Percentiles rank a stretch among this genome's conserved stretches.
phyloP scores from a whole-genome alignment of 371 early-diverging fungal species.

The Zopfochytrium polystomum region DNA sequence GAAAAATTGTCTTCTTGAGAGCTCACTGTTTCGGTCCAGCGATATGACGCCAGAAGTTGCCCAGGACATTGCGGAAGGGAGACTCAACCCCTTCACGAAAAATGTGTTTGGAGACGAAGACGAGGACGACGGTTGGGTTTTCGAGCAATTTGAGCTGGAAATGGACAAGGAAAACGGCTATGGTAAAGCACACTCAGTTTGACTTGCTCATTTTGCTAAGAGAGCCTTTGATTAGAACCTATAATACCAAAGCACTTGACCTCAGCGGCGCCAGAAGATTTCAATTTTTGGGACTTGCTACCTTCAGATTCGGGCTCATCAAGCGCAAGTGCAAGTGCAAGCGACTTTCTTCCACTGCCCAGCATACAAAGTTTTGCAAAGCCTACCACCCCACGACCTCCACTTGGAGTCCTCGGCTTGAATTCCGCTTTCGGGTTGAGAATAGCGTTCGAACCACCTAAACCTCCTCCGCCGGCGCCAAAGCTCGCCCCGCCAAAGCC shows the following conservation, averaged over 20 bases:
- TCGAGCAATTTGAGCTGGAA: neutral
- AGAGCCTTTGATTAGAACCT: no score
- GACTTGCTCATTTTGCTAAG: neutral
- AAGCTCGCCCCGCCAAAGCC: no score
- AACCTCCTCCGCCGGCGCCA: neutral
- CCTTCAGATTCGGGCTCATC: no score
- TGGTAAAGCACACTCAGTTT: neutral
- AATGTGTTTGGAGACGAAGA: slow-evolving; percentile 1
- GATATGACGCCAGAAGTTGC: slow-evolving; percentile 39
- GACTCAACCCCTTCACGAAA: slow-evolving; percentile 47
- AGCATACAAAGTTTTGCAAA: no score
- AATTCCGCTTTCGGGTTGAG: neutral
- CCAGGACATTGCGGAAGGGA: slow-evolving; percentile 52
- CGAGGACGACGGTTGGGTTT: neutral
- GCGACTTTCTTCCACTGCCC: no score
- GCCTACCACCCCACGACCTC: neutral
- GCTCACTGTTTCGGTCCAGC: slow-evolving; percentile 7
- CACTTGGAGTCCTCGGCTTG: neutral
- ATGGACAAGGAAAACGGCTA: neutral
- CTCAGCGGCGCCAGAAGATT: neutral
- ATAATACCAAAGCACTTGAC: neutral
- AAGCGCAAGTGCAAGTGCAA: no score
- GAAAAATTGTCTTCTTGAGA: slow-evolving; percentile 12
- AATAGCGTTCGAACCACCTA: neutral
- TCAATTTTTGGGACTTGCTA: neutral